A percentile compares a stretch with the other conserved stretches of the same genome.
Evolutionary conservation across 495 filamentous ascomycete species (phyloP).

Genomic region (Cenococcum geophilum): DNA sequence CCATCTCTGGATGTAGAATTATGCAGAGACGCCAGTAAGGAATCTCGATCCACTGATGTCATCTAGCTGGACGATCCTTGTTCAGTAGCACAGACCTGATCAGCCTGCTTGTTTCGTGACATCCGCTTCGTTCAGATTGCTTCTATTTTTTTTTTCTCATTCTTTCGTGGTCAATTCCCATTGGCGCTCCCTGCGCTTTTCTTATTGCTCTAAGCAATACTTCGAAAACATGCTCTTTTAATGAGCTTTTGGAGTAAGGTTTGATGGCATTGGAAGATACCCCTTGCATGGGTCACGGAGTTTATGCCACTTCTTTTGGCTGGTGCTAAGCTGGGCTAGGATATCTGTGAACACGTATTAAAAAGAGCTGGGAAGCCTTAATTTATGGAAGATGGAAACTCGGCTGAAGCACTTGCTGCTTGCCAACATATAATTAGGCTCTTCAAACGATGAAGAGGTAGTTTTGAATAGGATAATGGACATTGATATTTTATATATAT

Average conservation of each 20-base stretch:
- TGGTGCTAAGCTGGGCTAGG: neutral
- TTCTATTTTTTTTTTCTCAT: slow-evolving; percentile 9
- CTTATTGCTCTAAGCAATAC: slow-evolving; percentile 1
- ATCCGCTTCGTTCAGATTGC: neutral
- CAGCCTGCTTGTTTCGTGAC: neutral
- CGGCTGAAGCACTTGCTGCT: neutral
- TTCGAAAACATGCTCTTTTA: neutral
- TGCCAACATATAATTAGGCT: neutral
- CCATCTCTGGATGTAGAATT: slow-evolving; percentile 2
- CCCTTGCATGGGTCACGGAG: slow-evolving; percentile 26
- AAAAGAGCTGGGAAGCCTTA: neutral
- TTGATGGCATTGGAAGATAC: slow-evolving; percentile 26
- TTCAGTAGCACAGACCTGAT: neutral
- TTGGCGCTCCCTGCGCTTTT: slow-evolving; percentile 1
- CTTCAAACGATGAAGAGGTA: neutral
- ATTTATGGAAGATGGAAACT: too few relatives aligned
- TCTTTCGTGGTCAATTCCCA: neutral
- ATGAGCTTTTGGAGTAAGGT: slow-evolving; percentile 3
- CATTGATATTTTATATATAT: too few relatives aligned
- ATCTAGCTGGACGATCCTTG: neutral
- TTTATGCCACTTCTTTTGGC: slow-evolving; percentile 2
- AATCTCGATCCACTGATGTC: slow-evolving; percentile 1
- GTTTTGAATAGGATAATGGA: neutral
- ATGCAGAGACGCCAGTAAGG: slow-evolving; percentile 1
- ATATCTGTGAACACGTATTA: neutral